A percentile compares a stretch with the other conserved stretches of the same genome.
Evolutionary conservation across 345 rosid genomes (phyloP).

Genomic region (Salix dunnii): DNA sequence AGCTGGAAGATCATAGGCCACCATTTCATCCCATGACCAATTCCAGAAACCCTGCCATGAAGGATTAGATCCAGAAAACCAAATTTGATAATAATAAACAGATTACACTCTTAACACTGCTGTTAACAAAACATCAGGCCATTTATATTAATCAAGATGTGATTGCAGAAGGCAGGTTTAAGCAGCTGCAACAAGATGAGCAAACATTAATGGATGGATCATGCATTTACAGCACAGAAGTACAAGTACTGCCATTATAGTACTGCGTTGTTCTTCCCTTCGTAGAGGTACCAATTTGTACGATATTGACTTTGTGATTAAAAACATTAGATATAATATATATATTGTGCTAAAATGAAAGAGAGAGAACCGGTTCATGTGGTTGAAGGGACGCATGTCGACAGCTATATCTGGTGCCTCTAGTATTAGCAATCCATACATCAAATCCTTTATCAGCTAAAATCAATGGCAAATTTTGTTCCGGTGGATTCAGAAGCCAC

Average conservation of each 20-base stretch:
- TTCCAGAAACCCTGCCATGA: constrained; percentile 67
- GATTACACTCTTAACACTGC: too few relatives aligned
- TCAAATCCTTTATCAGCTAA: constrained; percentile 90
- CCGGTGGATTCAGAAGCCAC: constrained; percentile 83
- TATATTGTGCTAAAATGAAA: background rate
- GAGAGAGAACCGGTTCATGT: constrained; percentile 35
- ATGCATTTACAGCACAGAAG: background rate
- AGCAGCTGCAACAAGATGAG: background rate
- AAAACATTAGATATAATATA: too few relatives aligned
- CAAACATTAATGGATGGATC: background rate
- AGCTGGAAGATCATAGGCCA: constrained; percentile 65
- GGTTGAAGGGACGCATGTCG: constrained; percentile 56
- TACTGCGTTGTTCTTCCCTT: too few relatives aligned
- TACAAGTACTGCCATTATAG: background rate
- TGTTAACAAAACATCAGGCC: too few relatives aligned
- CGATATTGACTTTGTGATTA: too few relatives aligned
- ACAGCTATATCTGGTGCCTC: constrained; percentile 81
- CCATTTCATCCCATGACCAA: constrained; percentile 96
- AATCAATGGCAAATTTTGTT: constrained; percentile 72
- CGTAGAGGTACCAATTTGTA: background rate
- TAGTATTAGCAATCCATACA: constrained; percentile 81
- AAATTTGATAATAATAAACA: too few relatives aligned
- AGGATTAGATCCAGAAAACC: background rate
- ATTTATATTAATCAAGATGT: too few relatives aligned
- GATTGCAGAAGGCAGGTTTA: too few relatives aligned